Base-by-base conservation (phyloP, 2,329 filamentous ascomycete species). In the Phialophora verrucosa region DNA sequence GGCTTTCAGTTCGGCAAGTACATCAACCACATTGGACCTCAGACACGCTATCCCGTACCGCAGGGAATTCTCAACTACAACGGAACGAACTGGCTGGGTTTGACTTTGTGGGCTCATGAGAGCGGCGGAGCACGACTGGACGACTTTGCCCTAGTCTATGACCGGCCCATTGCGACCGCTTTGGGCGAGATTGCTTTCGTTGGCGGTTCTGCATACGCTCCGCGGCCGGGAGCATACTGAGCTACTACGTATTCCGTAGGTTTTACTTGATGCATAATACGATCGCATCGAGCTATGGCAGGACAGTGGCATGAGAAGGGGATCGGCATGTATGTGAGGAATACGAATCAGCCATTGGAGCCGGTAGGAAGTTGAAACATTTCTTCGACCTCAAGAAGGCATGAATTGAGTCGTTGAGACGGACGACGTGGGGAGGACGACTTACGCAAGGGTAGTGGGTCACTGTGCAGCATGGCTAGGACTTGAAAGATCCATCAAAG, bases 1-100 rank as follows among this genome's bases (percentile, higher is more conserved):
- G 91, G 91, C 1, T 93, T 88, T 76, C 90, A 93, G 75, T 92
- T 88, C 69, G 87, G 86, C 2, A 88, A 88, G 74, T 89, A 85
- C 68, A 67, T 78, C n/a, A 88, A 87, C 73, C 89, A 92, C 69
- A 82, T 93, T n/a, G 91, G 91, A 0, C 91, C 91, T 1, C 90
- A 94, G 78, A 87, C 83, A 0, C 81, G 76, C 1, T 93, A 88
- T 74, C 90, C 90, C 1, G 90, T 93, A 0, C 90, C 91, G 0
- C 85, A 92, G 78, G 90, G 90, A 25, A 85, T 93, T 25, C 79
- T 92, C 59, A 84, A 93, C 74, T 90, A 92, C 75, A 81, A 82
- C 4, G 90, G 90, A 0, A 83, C 81, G 35, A 94, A 94, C 71
- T 90, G 85, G 76, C 73, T 93, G 5, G 89, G 85, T 0, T 72